A percentile compares a stretch with the other conserved stretches of the same genome.
Evolutionary conservation across 2,329 filamentous ascomycete genomes (phyloP).

Genomic region (Chaetomium sp.): DNA sequence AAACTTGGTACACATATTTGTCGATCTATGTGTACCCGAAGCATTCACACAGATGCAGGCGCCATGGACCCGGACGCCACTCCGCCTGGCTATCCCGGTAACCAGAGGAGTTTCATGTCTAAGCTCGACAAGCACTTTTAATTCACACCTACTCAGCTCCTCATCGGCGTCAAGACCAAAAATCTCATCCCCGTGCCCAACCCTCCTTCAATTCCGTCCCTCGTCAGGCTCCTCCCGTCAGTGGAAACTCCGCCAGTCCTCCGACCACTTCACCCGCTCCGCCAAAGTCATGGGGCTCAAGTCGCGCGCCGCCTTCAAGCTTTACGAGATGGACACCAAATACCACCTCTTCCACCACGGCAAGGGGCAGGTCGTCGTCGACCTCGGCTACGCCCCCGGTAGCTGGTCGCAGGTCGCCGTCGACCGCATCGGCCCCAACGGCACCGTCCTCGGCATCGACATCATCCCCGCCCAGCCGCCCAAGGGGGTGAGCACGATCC

Average conservation of each 20-base stretch:
- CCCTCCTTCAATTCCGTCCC: not conserved
- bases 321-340: conserved; percentile 86
- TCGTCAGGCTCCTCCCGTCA: conserved; percentile 57
- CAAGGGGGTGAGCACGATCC: conserved; percentile 87
- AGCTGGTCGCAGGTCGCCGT: conserved; percentile 80
- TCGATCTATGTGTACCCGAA: not conserved
- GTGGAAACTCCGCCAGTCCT: conserved; percentile 82
- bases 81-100: conserved; percentile 15
- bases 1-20: not conserved
- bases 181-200: not conserved
- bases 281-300: conserved; percentile 81
- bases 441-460: conserved; percentile 87
- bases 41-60: conserved; percentile 17
- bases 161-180: not conserved
- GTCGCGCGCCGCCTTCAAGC: conserved; percentile 90
- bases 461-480: conserved; percentile 91
- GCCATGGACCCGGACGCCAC: conserved; percentile 18
- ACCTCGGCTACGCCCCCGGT: conserved; percentile 82
- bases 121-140: not conserved
- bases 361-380: conserved; percentile 78
- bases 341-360: conserved; percentile 71
- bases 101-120: not conserved
- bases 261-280: conserved; percentile 71
- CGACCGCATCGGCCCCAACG: conserved; percentile 72
- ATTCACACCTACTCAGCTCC: not conserved